phyloP scores from a whole-genome alignment of 2,329 filamentous ascomycete species.

The Aspergillus sclerotialis region DNA sequence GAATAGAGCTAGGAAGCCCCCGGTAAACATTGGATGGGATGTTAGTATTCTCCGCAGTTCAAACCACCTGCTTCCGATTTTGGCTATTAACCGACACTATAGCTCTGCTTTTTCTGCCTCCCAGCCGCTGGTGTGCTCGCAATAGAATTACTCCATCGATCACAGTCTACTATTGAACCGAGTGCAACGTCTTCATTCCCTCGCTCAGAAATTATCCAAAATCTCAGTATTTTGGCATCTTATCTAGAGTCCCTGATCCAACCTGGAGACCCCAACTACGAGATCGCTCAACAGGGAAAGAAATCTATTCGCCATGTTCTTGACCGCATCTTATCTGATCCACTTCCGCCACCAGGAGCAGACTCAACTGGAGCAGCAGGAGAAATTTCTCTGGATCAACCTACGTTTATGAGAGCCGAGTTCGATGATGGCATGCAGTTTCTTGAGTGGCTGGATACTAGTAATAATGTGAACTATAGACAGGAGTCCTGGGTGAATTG shows the following conservation, averaged over 20 bases:
- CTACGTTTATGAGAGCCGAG: too few species aligned
- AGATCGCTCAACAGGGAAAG: conserved; percentile 17
- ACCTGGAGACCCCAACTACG: conserved; percentile 16
- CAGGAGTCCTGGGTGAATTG: too few species aligned
- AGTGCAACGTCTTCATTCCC: too few species aligned
- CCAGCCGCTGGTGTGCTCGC: conserved; percentile 21
- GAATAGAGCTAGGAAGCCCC: conserved; percentile 7
- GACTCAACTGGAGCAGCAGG: too few species aligned
- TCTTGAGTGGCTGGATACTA: too few species aligned
- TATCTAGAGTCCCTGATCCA: conserved; percentile 15
- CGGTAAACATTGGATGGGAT: conserved; percentile 10
- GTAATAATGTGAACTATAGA: too few species aligned
- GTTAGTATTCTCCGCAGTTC: too few species aligned
- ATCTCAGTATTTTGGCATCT: conserved; percentile 19
- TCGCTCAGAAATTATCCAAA: conserved; percentile 22
- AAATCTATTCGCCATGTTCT: conserved; percentile 15
- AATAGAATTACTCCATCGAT: conserved; percentile 18
- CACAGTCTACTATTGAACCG: neutral
- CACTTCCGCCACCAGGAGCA: too few species aligned
- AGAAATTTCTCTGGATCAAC: too few species aligned
- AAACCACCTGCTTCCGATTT: too few species aligned
- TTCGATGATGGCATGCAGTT: too few species aligned
- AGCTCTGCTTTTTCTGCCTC: conserved; percentile 15
- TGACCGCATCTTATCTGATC: conserved; percentile 11
- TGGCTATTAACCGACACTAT: too few species aligned